phyloP scores from a whole-genome alignment of 371 early-diverging fungal genomes.

The Actinomortierella ambigua region DNA sequence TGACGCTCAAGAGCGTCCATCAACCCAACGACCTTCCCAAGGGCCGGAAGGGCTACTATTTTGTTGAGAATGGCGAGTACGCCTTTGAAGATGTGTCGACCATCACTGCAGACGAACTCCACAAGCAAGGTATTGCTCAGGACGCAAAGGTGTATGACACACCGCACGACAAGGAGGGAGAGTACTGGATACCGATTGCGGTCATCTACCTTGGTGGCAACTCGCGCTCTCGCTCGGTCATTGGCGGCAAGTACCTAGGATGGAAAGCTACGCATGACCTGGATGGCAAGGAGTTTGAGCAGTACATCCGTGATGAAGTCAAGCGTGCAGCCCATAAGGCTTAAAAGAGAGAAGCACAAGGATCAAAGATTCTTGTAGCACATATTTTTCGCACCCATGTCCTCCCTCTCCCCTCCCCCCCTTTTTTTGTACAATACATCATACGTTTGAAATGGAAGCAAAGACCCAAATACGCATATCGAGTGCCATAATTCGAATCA shows the following conservation, averaged over 20 bases:
- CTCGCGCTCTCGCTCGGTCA: conserved; percentile 26
- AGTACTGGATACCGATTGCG: conserved; percentile 10
- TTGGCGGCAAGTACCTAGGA: conserved; percentile 23
- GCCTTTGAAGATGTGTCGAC: conserved; percentile 25
- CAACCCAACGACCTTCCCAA: conserved; percentile 18
- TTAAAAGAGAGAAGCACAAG: no score
- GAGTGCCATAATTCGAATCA: no score
- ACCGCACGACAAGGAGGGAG: conserved; percentile 13
- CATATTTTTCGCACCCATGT: no score
- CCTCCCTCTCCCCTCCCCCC: no score
- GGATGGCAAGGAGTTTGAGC: conserved; percentile 15
- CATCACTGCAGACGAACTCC: conserved; percentile 31
- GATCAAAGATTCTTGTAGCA: no score
- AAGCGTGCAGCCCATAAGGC: conserved; percentile 1
- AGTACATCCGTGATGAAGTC: conserved; percentile 22
- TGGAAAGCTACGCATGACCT: conserved; percentile 24
- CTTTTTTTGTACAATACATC: no score
- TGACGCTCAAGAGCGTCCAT: conserved; percentile 5
- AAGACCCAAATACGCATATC: no score
- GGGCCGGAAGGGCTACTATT: conserved; percentile 46
- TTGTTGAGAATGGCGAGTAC: conserved; percentile 43
- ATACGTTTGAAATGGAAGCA: no score
- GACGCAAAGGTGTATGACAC: conserved; percentile 9
- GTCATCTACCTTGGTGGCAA: conserved; percentile 7
- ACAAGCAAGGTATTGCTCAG: conserved; percentile 16